Evolutionary conservation across 805 yeast genomes (phyloP).

Genomic region (Saccharomycopsis synnaedendra): DNA sequence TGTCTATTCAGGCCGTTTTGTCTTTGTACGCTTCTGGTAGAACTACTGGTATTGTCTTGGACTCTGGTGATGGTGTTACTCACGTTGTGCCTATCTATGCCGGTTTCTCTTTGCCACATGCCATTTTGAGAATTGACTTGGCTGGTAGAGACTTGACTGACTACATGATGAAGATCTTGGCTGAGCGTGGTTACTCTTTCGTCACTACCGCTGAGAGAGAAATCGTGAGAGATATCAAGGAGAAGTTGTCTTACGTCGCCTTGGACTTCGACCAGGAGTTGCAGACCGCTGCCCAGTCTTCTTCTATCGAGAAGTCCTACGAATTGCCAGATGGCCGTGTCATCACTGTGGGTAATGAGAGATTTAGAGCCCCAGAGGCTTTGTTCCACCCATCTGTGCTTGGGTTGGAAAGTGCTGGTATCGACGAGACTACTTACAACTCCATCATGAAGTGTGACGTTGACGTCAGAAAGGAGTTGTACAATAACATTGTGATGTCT

Average conservation of each 20-base stretch:
- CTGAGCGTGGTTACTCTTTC: conserved; percentile 99
- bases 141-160: conserved; percentile 99
- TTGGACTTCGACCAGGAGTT: conserved; percentile 98
- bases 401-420: conserved; percentile 92
- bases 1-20: conserved; percentile 95
- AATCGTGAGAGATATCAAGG: conserved; percentile 78
- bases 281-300: conserved; percentile 97
- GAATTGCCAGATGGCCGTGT: conserved; percentile 99
- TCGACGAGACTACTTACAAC: conserved; percentile 94
- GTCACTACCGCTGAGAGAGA: conserved; percentile 95
- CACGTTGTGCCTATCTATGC: conserved; percentile 99
- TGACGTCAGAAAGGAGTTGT: conserved; percentile 97
- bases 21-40: conserved; percentile 99
- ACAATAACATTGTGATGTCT: conserved; percentile 98
- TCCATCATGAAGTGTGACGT: conserved; percentile 98
- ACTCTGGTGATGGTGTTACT: conserved; percentile 99
- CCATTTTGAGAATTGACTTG: conserved; percentile 95
- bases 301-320: conserved; percentile 96
- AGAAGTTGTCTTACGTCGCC: conserved; percentile 98
- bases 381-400: conserved; percentile 76
- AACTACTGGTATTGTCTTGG: conserved; percentile 99
- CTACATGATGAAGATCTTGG: conserved; percentile 94
- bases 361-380: conserved; percentile 99
- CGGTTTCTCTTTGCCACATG: conserved; percentile 98
- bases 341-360: conserved; percentile 98